Conservation (phyloP, 176 grass and related monocot genomes). For the Zea mays region Zm-B73-REFERENCE-NAM-5.0 NC_050102.1:172063501-172064000, state of each 20-base stretch:
- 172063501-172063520: too few relatives aligned
- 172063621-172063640: slow-evolving; percentile 34
- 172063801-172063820: slow-evolving; percentile 21
- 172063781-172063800: slow-evolving; percentile 34
- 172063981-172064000: not conserved
- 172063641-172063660: slow-evolving; percentile 38
- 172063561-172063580: not conserved
- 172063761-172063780: slow-evolving; percentile 36
- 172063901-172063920: slow-evolving; percentile 69
- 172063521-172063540: not conserved
- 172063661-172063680: slow-evolving; percentile 42
- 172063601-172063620: slow-evolving; percentile 16
- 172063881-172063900: slow-evolving; percentile 76
- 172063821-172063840: slow-evolving; percentile 16
- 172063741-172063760: slow-evolving; percentile 60
- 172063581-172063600: not conserved
- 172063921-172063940: slow-evolving; percentile 54
- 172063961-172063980: not conserved
- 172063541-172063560: not conserved
- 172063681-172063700: slow-evolving; percentile 36
- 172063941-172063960: slow-evolving; percentile 50
- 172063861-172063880: slow-evolving; percentile 65
- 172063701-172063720: slow-evolving; percentile 44
- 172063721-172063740: slow-evolving; percentile 63
- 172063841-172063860: slow-evolving; percentile 57